Base-by-base conservation (phyloP, 1,139 yeast species). In the Zygoascus hellenicus region DNA sequence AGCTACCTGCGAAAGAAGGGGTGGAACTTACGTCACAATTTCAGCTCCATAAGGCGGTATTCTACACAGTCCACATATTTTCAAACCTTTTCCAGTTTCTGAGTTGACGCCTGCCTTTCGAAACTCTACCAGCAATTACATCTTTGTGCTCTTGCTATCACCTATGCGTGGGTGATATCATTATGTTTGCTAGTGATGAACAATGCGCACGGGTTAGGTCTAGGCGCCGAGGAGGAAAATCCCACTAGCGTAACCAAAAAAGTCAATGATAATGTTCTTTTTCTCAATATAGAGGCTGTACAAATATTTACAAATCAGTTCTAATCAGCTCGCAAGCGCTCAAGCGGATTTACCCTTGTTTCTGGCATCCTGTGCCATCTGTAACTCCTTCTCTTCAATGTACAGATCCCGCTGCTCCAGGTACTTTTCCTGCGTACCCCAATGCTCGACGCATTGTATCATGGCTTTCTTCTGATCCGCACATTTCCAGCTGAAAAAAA, bases 361-460 rank as follows among this genome's bases (percentile, higher is more conserved):
- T 7, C 26, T 22, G 7, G 26, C 26, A 22, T 49, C 45, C 41
- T 43, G 31, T 28, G 49, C 50, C 33, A 53, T 51, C 46, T 48
- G 47, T 17, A 46, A 52, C 32, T 53, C 50, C 51, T 63, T 62
- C 39, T 54, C 58, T 39, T 52, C 53, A 36, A 61, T 54, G 46
- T 57, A 63, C 36, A 50, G 66, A 57, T 84, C 90, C 54, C 94
- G 73, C 62, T 85, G 87, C 43, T 71, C 73, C 62, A 85, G 95
- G 36, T 58, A 60, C 56, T 85, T 75, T 57, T 77, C 85, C 56
- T 81, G 77, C 50, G 78, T 73, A 43, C 78, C 79, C 67, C 78
- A 82, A 43, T 72, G 68, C n/a, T 77, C 72, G 22, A 89, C 82
- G 66, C 97, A 89, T 40, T 74, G 75, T 49, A 77, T 74, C 83